phyloP scores from a whole-genome alignment of 805 yeast species.

The Cyberlindnera mississippiensis region DNA sequence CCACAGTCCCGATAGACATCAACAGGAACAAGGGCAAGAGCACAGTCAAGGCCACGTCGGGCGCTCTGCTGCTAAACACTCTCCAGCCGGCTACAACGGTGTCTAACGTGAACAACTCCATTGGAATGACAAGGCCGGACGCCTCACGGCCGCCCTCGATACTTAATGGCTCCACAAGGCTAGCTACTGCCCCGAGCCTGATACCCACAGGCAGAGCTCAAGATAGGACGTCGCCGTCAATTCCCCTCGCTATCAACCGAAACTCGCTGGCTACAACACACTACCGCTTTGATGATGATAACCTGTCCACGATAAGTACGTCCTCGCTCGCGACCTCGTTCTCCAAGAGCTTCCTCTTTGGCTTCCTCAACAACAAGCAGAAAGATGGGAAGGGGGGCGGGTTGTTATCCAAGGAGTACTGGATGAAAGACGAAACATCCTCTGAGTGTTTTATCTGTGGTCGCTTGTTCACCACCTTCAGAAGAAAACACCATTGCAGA shows the following conservation, averaged over 20 bases:
- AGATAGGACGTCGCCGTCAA: slow-evolving; percentile 9
- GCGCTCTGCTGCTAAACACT: slow-evolving; percentile 21
- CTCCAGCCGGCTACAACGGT: slow-evolving; percentile 21
- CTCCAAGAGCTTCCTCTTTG: slow-evolving; percentile 39
- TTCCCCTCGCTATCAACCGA: slow-evolving; percentile 21
- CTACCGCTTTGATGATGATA: slow-evolving; percentile 32
- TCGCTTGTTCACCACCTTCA: slow-evolving; percentile 72
- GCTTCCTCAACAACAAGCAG: slow-evolving; percentile 35
- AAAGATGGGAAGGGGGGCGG: slow-evolving; percentile 23
- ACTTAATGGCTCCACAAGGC: slow-evolving; percentile 8
- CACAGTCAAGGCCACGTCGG: slow-evolving; percentile 19
- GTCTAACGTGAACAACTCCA: slow-evolving; percentile 19
- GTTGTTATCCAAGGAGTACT: slow-evolving; percentile 59
- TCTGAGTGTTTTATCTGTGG: slow-evolving; percentile 84
- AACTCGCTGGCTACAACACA: slow-evolving; percentile 14
- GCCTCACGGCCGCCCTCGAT: slow-evolving; percentile 23
- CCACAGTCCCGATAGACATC: neutral
- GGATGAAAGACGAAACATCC: slow-evolving; percentile 96
- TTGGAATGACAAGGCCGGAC: slow-evolving; percentile 17
- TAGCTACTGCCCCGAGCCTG: slow-evolving; percentile 6
- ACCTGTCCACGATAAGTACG: slow-evolving; percentile 33
- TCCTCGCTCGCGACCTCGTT: slow-evolving; percentile 40
- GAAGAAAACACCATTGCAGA: slow-evolving; percentile 92
- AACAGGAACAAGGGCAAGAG: slow-evolving; percentile 3
- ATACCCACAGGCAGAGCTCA: slow-evolving; percentile 10